Conservation (phyloP, 2,329 filamentous ascomycete genomes). For the Ophiostoma sp. region DNA sequence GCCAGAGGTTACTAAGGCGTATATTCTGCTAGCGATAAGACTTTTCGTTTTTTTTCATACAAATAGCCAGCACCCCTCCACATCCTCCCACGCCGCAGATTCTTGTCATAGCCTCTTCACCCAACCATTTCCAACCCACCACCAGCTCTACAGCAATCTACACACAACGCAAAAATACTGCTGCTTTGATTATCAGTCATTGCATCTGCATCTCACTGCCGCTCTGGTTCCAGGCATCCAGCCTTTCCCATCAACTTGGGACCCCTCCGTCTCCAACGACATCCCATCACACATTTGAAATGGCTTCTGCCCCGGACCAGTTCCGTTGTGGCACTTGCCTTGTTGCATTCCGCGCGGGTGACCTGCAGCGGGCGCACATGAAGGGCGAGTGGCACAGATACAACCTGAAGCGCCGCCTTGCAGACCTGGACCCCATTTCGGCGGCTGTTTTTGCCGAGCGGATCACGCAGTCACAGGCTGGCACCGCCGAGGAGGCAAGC, state of each 20-base stretch:
- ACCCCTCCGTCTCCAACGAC: neutral
- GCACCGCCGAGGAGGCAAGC: conserved; percentile 75
- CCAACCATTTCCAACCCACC: neutral
- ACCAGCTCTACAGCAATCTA: neutral
- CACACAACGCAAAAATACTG: neutral
- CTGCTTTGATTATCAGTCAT: neutral
- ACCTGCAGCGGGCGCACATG: conserved; percentile 93
- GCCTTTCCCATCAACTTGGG: neutral
- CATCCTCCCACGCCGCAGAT: neutral
- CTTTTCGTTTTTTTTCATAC: neutral
- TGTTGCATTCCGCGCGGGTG: conserved; percentile 90
- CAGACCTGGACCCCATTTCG: conserved; percentile 81
- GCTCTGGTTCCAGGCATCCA: neutral
- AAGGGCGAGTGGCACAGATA: conserved; percentile 99
- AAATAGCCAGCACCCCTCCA: neutral
- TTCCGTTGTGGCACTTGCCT: conserved; percentile 99
- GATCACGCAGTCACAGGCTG: conserved; percentile 83
- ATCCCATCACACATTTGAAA: neutral
- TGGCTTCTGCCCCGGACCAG: conserved; percentile 48
- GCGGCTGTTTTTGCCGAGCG: conserved; percentile 95
- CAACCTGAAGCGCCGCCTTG: conserved; percentile 91
- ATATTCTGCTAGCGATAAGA: neutral
- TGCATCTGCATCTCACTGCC: neutral
- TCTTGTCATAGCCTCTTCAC: neutral
- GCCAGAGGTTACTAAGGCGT: no score